A percentile compares a stretch with the other conserved stretches of the same genome.
These are phyloP conservation scores for Yamadazyma phyllophila DNA, from an alignment of 805 yeast genomes.

Conservation along the genomic window DNA sequence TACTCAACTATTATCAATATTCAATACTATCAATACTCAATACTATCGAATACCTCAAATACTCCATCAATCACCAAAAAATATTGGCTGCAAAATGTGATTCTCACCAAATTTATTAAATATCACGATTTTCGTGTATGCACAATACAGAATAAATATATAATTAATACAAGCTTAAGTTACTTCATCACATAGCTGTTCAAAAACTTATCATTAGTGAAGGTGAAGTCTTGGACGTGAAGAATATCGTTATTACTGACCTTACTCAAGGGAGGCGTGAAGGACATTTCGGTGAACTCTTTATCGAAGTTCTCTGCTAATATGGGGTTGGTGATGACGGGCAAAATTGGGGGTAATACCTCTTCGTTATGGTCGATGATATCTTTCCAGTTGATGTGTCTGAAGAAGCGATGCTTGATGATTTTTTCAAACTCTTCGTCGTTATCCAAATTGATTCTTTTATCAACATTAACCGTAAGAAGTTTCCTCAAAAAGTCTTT, in stretches of 20 bases:
- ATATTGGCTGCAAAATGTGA: neutral
- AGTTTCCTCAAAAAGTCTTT: slow-evolving; percentile 39
- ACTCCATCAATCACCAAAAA: too few relatives aligned
- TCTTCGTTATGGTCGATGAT: slow-evolving; percentile 21
- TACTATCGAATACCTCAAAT: too few relatives aligned
- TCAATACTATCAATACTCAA: too few relatives aligned
- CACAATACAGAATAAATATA: slow-evolving; percentile 4
- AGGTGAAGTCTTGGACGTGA: slow-evolving; percentile 42
- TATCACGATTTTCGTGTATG: slow-evolving; percentile 3
- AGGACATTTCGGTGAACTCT: slow-evolving; percentile 41
- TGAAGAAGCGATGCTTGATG: slow-evolving; percentile 38
- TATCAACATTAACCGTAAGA: slow-evolving; percentile 34
- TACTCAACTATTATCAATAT: too few relatives aligned
- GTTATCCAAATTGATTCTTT: slow-evolving; percentile 36
- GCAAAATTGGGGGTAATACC: slow-evolving; percentile 39
- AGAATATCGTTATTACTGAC: slow-evolving; percentile 27
- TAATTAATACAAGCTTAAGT: neutral
- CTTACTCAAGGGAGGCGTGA: slow-evolving; percentile 29
- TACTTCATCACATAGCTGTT: slow-evolving; percentile 11
- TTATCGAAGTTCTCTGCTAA: slow-evolving; percentile 45
- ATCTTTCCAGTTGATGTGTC: slow-evolving; percentile 36
- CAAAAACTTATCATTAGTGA: slow-evolving; percentile 38
- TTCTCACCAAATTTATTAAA: neutral
- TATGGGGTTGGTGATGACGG: slow-evolving; percentile 42
- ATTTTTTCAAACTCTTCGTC: slow-evolving; percentile 30